Percentiles rank a stretch among this genome's conserved stretches.
Conservation (phyloP, 129 eudicot species). For the Erigeron canadensis region DNA sequence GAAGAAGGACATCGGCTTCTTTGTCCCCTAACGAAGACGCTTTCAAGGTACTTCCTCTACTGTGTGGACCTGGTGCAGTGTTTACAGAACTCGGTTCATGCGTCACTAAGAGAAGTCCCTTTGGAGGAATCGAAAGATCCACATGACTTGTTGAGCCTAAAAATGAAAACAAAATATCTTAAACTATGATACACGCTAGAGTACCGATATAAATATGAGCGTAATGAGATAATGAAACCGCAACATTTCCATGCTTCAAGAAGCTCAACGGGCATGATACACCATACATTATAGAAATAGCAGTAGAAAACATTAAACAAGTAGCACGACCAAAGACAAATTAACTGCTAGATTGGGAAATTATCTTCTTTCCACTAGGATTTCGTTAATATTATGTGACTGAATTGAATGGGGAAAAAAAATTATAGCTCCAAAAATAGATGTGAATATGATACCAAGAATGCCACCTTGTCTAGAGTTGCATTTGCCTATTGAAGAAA, state of each 20-base stretch:
- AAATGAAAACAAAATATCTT: not conserved
- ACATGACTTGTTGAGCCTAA: not conserved
- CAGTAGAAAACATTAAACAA: not conserved
- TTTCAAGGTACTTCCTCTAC: conserved; percentile 59
- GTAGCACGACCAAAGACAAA: not conserved
- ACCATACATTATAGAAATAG: not conserved
- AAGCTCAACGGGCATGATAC: conserved; percentile 1
- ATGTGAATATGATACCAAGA: not conserved
- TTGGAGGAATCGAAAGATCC: conserved; percentile 12
- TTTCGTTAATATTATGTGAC: not conserved
- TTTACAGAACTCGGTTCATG: conserved; percentile 68
- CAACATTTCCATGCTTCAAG: not conserved
- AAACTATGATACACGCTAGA: not conserved
- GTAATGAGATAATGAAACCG: not conserved
- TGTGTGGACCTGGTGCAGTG: conserved; percentile 63
- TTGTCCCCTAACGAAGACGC: conserved; percentile 65
- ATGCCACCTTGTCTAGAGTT: not conserved
- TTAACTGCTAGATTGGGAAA: too few species aligned
- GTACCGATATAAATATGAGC: not conserved
- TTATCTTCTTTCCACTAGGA: not conserved
- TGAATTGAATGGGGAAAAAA: not conserved
- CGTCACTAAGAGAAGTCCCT: conserved; percentile 57
- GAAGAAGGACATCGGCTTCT: conserved; percentile 75
- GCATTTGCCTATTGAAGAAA: not conserved
- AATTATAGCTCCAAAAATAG: not conserved